These are phyloP conservation scores for Rasamsonia emersonii DNA, from an alignment of 2,329 filamentous ascomycete genomes.

Conservation along the genomic window DNA sequence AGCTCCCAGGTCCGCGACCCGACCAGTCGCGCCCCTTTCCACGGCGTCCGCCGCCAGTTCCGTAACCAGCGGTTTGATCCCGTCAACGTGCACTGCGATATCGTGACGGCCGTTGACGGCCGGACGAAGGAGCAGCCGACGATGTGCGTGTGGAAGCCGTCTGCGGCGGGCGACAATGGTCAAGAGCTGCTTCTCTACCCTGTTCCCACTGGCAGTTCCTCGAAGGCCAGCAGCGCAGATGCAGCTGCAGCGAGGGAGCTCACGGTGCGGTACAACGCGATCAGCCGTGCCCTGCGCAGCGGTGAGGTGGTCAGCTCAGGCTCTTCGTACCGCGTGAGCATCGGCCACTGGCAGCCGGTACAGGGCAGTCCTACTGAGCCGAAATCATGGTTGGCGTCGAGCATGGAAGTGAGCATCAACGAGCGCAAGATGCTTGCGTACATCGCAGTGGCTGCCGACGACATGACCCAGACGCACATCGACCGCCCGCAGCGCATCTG, in stretches of 20 bases:
- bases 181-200: conserved; percentile 7
- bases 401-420: conserved; percentile 14
- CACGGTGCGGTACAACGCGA: conserved; percentile 13
- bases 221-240: conserved; percentile 4
- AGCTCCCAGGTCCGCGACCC: too few relatives aligned
- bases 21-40: conserved; percentile 14
- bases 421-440: conserved; percentile 15
- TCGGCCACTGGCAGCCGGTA: conserved; percentile 10
- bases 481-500: conserved; percentile 12
- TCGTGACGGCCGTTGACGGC: conserved; percentile 13
- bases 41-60: conserved; percentile 18
- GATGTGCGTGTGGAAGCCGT: conserved; percentile 15
- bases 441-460: conserved; percentile 12
- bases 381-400: too few relatives aligned
- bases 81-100: conserved; percentile 21
- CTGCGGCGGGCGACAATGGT: too few relatives aligned
- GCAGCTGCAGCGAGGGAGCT: conserved; percentile 12
- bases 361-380: conserved; percentile 6
- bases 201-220: too few relatives aligned
- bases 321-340: conserved; percentile 3
- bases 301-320: conserved; percentile 3
- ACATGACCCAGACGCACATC: conserved; percentile 5
- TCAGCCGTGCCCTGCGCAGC: conserved; percentile 13
- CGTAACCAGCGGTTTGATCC: conserved; percentile 27
- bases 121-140: background rate